These are phyloP conservation scores for Bothriochloa decipiens DNA, from an alignment of 176 grass and related monocot species.

Conservation along the genomic window DNA sequence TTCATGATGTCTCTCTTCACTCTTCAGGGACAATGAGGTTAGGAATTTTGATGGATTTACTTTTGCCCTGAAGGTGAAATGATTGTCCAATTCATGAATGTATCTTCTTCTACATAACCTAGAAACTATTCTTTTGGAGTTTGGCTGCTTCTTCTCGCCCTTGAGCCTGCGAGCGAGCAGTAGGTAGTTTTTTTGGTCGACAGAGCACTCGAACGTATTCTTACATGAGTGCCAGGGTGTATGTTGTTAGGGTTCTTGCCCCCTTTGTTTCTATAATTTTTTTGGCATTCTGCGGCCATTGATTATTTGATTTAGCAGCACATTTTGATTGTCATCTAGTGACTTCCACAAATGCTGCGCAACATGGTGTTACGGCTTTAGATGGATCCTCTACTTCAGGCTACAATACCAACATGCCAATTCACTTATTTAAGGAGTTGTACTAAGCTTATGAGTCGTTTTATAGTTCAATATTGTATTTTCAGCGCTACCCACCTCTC, in stretches of 20 bases:
- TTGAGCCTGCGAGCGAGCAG: no score
- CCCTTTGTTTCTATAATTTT: neutral
- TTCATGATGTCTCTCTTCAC: neutral
- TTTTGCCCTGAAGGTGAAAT: neutral
- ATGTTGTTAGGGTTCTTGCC: neutral
- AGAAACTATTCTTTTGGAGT: neutral
- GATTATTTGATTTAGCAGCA: neutral
- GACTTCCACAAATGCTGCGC: neutral
- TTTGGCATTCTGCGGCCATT: neutral
- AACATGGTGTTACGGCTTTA: neutral
- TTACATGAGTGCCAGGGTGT: no score
- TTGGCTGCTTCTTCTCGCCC: neutral
- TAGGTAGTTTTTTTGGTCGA: no score
- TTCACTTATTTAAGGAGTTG: slow-evolving; percentile 14
- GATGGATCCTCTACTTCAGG: neutral
- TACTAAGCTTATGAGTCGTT: neutral
- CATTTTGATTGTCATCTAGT: neutral
- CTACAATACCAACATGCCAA: neutral
- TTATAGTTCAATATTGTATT: neutral
- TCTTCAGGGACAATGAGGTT: neutral
- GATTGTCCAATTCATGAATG: neutral
- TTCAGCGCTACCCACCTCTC: neutral
- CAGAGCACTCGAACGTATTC: neutral
- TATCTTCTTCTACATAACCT: neutral
- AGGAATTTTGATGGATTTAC: neutral